Evolutionary conservation across 148 eudicot genomes (phyloP).

Genomic region (Rhododendron ferrugineum): DNA sequence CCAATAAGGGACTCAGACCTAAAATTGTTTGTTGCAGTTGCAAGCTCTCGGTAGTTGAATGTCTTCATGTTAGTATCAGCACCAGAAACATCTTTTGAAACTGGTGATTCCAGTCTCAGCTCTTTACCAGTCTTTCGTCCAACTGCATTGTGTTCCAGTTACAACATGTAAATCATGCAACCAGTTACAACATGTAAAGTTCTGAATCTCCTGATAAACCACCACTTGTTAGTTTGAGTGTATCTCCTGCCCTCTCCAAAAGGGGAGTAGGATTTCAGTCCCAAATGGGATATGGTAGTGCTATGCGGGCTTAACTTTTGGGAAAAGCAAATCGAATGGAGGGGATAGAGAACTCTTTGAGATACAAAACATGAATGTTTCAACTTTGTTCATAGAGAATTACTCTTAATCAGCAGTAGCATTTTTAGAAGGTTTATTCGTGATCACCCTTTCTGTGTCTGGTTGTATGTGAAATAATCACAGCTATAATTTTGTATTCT

Average conservation of each 20-base stretch:
- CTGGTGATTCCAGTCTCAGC: slow-evolving; percentile 1
- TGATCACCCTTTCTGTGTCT: not conserved
- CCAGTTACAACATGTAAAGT: not conserved
- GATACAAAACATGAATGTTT: not conserved
- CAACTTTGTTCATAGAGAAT: not conserved
- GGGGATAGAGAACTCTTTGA: not conserved
- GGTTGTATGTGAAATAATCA: not conserved
- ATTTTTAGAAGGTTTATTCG: not conserved
- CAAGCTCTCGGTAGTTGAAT: slow-evolving; percentile 35
- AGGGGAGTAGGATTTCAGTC: not conserved
- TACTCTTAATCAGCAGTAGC: not conserved
- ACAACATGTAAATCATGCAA: not conserved
- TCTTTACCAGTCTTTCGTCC: slow-evolving; percentile 4
- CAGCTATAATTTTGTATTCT: not conserved
- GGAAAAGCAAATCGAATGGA: not conserved
- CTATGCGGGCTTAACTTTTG: not conserved
- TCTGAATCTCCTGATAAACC: not conserved
- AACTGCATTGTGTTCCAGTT: slow-evolving; percentile 12
- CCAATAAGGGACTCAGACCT: slow-evolving; percentile 29
- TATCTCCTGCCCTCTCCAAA: not conserved
- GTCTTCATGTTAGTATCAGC: not conserved
- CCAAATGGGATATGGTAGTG: not conserved
- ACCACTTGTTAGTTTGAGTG: not conserved
- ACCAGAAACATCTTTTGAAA: slow-evolving; percentile 8
- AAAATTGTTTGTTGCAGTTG: slow-evolving; percentile 39